A percentile compares a stretch with the other conserved stretches of the same genome.
Conservation (phyloP, 352 stramenopile genomes). For the Aphanomyces invadans region DNA sequence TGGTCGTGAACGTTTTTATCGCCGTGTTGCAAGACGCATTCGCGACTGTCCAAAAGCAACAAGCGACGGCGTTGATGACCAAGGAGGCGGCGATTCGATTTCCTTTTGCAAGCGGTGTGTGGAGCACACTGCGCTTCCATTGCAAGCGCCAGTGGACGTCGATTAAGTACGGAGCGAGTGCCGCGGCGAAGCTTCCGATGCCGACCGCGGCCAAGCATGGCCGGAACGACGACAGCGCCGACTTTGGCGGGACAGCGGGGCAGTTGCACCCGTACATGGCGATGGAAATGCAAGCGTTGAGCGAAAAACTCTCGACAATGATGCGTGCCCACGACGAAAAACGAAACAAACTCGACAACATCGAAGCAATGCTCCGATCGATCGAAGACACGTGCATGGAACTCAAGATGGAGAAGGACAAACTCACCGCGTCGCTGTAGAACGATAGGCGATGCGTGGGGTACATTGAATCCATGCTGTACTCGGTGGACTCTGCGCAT, state of each 20-base stretch:
- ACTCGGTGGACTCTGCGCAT: neutral
- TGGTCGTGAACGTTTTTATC: slow-evolving; percentile 67
- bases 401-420: slow-evolving; percentile 44
- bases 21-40: slow-evolving; percentile 73
- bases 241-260: neutral
- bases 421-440: neutral
- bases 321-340: slow-evolving; percentile 55
- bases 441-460: neutral
- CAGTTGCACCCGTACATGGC: slow-evolving; percentile 31
- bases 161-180: slow-evolving; percentile 30
- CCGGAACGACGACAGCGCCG: slow-evolving; percentile 26
- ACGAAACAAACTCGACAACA: slow-evolving; percentile 43
- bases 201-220: slow-evolving; percentile 28
- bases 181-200: slow-evolving; percentile 48
- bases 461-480: neutral
- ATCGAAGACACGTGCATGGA: slow-evolving; percentile 64
- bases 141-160: slow-evolving; percentile 29
- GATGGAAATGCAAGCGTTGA: slow-evolving; percentile 34
- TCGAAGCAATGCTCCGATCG: slow-evolving; percentile 46
- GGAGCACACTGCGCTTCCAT: slow-evolving; percentile 30
- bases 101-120: slow-evolving; percentile 48
- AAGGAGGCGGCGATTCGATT: slow-evolving; percentile 26
- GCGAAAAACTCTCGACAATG: slow-evolving; percentile 35
- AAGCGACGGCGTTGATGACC: slow-evolving; percentile 40
- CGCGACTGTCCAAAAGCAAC: neutral